Evolutionary conservation across 148 eudicot genomes (phyloP).

Genomic region (Rhododendron henanense): DNA sequence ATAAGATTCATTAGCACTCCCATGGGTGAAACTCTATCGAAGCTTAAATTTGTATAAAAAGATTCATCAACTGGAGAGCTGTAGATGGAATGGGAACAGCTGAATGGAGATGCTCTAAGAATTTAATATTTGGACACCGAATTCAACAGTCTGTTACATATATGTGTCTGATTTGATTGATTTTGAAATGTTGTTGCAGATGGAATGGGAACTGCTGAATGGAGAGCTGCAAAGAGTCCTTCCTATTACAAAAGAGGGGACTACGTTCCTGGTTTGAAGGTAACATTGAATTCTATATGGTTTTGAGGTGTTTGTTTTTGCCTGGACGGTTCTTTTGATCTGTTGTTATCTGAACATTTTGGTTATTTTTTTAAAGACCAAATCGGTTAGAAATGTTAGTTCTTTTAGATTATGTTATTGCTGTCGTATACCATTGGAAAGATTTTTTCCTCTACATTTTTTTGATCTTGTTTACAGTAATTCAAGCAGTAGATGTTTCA

Average conservation of each 20-base stretch:
- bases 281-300: not conserved
- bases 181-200: conserved; percentile 34
- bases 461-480: not conserved
- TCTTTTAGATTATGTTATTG: not conserved
- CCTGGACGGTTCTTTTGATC: not conserved
- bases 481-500: not conserved
- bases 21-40: not conserved
- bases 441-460: not conserved
- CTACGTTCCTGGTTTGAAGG: conserved; percentile 98
- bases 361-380: not conserved
- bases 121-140: not conserved
- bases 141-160: not conserved
- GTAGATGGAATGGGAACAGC: not conserved
- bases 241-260: conserved; percentile 97
- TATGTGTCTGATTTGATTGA: conserved; percentile 3
- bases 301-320: not conserved
- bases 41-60: not conserved
- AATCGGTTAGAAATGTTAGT: not conserved
- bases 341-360: not conserved
- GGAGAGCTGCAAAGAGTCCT: conserved; percentile 97
- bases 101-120: not conserved
- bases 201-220: conserved; percentile 99
- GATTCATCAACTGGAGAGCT: not conserved
- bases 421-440: not conserved
- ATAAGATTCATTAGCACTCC: not conserved